A percentile compares a stretch with the other conserved stretches of the same genome.
Conservation (phyloP, 768 basidiomycete genomes). For the Gloeostereum incarnatum region DNA sequence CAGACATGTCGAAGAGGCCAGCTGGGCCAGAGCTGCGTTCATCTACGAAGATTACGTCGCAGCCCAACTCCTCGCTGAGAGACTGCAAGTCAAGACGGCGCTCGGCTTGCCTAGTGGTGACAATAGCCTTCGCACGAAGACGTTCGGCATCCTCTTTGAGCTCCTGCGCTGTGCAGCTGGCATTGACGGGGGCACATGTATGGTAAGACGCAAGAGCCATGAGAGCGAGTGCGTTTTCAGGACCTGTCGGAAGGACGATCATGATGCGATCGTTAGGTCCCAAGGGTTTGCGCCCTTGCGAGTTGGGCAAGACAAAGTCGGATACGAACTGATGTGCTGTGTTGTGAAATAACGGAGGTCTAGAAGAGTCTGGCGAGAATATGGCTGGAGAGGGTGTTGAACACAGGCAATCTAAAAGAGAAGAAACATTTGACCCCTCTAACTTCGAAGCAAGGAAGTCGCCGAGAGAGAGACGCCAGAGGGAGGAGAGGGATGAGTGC, state of each 20-base stretch:
- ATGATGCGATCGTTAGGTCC: constrained; percentile 37
- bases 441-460: constrained; percentile 22
- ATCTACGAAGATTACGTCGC: constrained; percentile 28
- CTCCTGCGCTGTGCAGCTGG: constrained; percentile 33
- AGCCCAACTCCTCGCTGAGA: constrained; percentile 23
- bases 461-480: constrained; percentile 25
- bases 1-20: constrained; percentile 29
- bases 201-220: constrained; percentile 32
- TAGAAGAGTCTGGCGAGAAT: constrained; percentile 24
- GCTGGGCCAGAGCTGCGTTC: constrained; percentile 23
- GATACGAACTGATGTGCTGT: constrained; percentile 25
- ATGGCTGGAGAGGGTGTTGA: constrained; percentile 23
- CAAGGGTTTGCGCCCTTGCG: constrained; percentile 15
- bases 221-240: constrained; percentile 35
- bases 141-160: constrained; percentile 30
- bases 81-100: constrained; percentile 25
- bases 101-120: constrained; percentile 29
- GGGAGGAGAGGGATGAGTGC: too few species aligned
- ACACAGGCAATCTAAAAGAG: constrained; percentile 30
- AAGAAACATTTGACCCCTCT: constrained; percentile 16
- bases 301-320: constrained; percentile 27
- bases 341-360: constrained; percentile 24
- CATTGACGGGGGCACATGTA: constrained; percentile 39
- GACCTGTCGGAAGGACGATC: constrained; percentile 32
- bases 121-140: constrained; percentile 27